Evolutionary conservation across 1,284 basidiomycete species (phyloP).

Genomic region (Lentinula novae-zelandiae): DNA sequence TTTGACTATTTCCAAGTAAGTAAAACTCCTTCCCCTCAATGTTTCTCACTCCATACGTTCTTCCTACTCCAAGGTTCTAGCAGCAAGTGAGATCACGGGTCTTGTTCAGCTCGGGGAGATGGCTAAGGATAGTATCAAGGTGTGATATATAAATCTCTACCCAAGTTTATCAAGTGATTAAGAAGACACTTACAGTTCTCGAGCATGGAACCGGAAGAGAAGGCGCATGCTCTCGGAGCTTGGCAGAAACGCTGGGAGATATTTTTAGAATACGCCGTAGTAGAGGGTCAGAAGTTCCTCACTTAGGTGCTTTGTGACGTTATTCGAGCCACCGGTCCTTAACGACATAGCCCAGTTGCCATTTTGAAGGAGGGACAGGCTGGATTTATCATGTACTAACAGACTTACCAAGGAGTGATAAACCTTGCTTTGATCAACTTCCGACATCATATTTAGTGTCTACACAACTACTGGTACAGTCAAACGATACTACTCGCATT

Average conservation of each 20-base stretch:
- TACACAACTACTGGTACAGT: no score
- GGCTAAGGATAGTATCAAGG: conserved; percentile 63
- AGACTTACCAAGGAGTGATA: no score
- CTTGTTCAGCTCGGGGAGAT: conserved; percentile 56
- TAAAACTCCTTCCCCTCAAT: not conserved
- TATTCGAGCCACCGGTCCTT: no score
- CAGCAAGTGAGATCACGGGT: conserved; percentile 61
- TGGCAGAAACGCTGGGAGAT: conserved; percentile 55
- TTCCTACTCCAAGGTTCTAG: conserved; percentile 48
- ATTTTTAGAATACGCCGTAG: conserved; percentile 43
- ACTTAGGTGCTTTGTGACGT: not conserved
- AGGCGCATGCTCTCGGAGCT: conserved; percentile 34
- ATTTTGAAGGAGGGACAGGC: no score
- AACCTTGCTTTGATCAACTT: no score
- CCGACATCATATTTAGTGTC: no score
- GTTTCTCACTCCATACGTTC: not conserved
- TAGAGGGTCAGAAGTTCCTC: conserved; percentile 8
- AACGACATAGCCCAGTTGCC: no score
- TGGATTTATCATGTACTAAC: no score
- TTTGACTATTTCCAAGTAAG: conserved; percentile 69
- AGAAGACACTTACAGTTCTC: conserved; percentile 40
- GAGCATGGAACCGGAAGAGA: conserved; percentile 44
- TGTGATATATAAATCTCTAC: conserved; percentile 22
- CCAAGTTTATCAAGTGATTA: not conserved
- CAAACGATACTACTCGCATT: no score